Evolutionary conservation across 1,284 basidiomycete genomes (phyloP), one percentile per base, ranked within the genome.

Genomic region (Ganoderma meredithae): DNA sequence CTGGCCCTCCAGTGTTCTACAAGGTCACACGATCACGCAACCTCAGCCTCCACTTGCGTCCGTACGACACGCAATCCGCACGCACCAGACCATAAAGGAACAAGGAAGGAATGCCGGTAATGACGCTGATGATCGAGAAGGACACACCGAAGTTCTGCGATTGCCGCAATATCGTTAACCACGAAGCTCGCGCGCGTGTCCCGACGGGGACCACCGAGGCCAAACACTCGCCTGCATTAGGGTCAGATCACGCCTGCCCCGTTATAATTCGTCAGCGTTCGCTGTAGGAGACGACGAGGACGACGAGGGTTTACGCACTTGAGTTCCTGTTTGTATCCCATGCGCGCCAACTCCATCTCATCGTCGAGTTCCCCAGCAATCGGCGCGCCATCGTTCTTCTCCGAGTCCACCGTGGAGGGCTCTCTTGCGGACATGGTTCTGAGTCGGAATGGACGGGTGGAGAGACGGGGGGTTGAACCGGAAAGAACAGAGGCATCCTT

Each of bases 301-400:
- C 19, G n/a, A 41, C 19, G n/a, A 41, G 19, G 55, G 17, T 4
- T 27, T 15, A 64, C 84, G 69, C 71, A 90, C 88, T 84, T 88
- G 44, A 93, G 79, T 76, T 92, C 90, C 77, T 92, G 90, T 78
- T 90, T 91, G 78, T 91, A 92, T 10, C 90, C 90, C 89, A 93
- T 90, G 64, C 88, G 81, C 47, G 89, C 89, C 17, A 92, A 79
- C 77, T 90, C 89, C 9, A 81, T 86, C 78, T 91, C 90, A 74
- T 92, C 90, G 22, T 69, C 69, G 1, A 49, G 56, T 1, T 60
- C 56, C 7, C 47, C 65, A 12, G 58, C 62, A 33, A 47, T 36
- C 12, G 36, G n/a, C 43, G 59, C 53, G 4, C 55, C 61, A 27
- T 49, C 69, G 44, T 66, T 60, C 53, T 72, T 72, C 63, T 72